Percentiles rank a stretch among this genome's conserved stretches.
Conservation (phyloP, 139 green algal species). For the Coelastrella sp. region DNA sequence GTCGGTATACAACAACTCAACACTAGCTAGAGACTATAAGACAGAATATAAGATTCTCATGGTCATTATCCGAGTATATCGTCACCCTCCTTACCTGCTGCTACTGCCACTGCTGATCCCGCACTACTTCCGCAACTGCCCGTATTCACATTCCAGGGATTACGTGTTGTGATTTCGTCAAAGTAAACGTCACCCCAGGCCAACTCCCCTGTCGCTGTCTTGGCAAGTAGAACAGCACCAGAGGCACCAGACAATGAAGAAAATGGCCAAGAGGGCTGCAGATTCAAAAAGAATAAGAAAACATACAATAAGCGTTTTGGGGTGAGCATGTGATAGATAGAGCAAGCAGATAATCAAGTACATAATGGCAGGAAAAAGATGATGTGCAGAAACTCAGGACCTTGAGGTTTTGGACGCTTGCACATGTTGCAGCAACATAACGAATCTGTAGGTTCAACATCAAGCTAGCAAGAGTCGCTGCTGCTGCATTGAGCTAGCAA, state of each 20-base stretch:
- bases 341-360: too few species aligned
- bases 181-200: conserved; percentile 41
- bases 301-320: too few species aligned
- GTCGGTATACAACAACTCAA: too few species aligned
- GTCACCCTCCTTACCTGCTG: conserved; percentile 12
- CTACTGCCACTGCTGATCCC: conserved; percentile 32
- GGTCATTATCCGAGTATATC: background rate
- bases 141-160: conserved; percentile 40
- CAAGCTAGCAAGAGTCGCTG: too few species aligned
- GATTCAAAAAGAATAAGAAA: background rate
- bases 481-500: background rate
- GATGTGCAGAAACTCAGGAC: too few species aligned
- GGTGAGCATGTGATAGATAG: too few species aligned
- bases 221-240: conserved; percentile 34
- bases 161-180: conserved; percentile 40
- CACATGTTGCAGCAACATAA: too few species aligned
- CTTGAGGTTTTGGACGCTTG: too few species aligned
- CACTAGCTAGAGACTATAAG: too few species aligned
- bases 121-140: conserved; percentile 45
- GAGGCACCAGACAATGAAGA: conserved; percentile 1
- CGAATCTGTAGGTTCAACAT: too few species aligned
- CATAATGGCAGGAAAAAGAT: background rate
- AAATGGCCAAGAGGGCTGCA: conserved; percentile 19
- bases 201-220: conserved; percentile 43
- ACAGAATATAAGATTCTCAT: too few species aligned